Evolutionary conservation across 768 basidiomycete genomes (phyloP), one percentile per base, ranked within the genome.

Genomic region (Lactarius akahatsu): DNA sequence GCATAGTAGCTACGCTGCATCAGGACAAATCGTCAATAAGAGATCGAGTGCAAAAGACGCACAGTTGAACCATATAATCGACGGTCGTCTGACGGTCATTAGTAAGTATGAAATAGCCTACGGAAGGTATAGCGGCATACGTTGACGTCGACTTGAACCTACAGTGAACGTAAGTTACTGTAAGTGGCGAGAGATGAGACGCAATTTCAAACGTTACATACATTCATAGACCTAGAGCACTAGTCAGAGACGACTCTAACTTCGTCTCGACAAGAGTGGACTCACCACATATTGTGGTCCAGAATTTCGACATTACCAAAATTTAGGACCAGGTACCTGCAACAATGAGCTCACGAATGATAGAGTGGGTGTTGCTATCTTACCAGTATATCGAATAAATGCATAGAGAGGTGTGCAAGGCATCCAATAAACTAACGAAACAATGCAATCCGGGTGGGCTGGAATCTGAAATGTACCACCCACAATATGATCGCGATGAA

Each of bases 251-350:
- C 20, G 34, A 57, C 40, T n/a, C 28, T 2, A 4, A 9, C 56
- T 3, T 26, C 16, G 32, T n/a, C 11, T 10, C 45, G n/a, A 23
- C 45, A 23, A n/a, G 50, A 23, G 32, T 23, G 16, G 16, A 71
- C 77, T 63, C 57, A 83, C 83, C 83, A 83, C 58, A 76, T 78
- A 28, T 79, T 77, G 23, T 74, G 74, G 32, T 64, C 55, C 40
- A 84, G 72, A n/a, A 77, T 78, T 2, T 70, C 68, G 20, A 75
- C 70, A 45, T 82, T 78, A 30, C 75, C 70, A 72, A 77, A 83
- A 62, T 83, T 82, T 41, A 77, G 74, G 36, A 85, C 73, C 52
- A 85, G 75, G 71, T 82, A 82, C 77, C 83, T 84, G 58, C 8
- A 11, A 41, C 38, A 18, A 34, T 62, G 26, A 34, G 23, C 32